phyloP scores from a whole-genome alignment of 345 rosid genomes.

The Eucalyptus sp. region DNA sequence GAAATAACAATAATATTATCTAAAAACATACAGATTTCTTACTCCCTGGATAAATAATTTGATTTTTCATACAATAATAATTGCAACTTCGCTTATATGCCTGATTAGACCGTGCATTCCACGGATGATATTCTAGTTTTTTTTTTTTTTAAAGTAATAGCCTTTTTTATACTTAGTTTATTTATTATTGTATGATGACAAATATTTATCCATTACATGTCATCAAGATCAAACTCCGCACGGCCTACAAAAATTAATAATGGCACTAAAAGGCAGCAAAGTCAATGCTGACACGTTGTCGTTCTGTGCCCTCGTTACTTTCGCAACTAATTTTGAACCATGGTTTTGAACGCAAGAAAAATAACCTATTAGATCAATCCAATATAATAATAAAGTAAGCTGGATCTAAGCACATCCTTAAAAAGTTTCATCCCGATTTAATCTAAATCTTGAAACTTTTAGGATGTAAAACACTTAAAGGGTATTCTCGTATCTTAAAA shows the following conservation, averaged over 20 bases:
- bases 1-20: background rate
- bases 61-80: background rate
- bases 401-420: rapidly evolving
- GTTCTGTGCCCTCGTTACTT: background rate
- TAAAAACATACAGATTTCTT: too few species aligned
- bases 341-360: background rate
- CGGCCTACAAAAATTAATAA: background rate
- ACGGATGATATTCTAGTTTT: background rate
- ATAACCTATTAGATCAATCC: background rate
- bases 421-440: too few species aligned
- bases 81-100: background rate
- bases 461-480: too few species aligned
- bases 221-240: background rate
- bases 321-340: background rate
- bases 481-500: too few species aligned
- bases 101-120: background rate
- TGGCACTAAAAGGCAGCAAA: background rate
- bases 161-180: too few species aligned
- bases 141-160: too few species aligned
- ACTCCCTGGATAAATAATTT: background rate
- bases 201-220: background rate
- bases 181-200: too few species aligned
- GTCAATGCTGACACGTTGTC: background rate
- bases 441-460: too few species aligned
- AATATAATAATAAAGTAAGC: background rate